phyloP scores from a whole-genome alignment of 1,284 basidiomycete species.

The Naganishia sp. region DNA sequence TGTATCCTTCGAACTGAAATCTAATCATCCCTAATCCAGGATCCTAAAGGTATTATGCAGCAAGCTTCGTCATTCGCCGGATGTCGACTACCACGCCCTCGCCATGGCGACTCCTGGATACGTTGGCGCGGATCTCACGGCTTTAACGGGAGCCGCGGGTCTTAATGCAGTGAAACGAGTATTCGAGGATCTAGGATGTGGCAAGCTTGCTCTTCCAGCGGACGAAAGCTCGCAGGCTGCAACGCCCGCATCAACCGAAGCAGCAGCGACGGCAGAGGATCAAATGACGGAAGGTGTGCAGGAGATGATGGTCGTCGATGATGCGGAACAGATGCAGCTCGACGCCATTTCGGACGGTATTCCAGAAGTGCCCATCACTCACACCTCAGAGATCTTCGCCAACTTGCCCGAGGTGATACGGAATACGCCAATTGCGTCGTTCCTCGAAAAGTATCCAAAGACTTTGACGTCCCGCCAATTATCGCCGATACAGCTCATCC shows the following conservation, averaged over 20 bases:
- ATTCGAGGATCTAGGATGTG: conserved; percentile 78
- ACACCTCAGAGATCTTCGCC: conserved; percentile 19
- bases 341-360: not conserved
- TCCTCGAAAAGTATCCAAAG: conserved; percentile 79
- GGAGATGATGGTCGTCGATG: conserved; percentile 34
- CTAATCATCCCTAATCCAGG: conserved; percentile 53
- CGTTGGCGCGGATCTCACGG: conserved; percentile 90
- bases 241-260: not conserved
- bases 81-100: conserved; percentile 77
- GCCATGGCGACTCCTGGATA: conserved; percentile 96
- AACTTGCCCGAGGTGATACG: conserved; percentile 54
- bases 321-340: conserved; percentile 15
- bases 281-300: conserved; percentile 31
- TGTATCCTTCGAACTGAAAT: not conserved
- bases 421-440: conserved; percentile 76
- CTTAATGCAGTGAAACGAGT: conserved; percentile 96
- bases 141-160: conserved; percentile 88
- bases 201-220: conserved; percentile 59
- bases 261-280: conserved; percentile 6
- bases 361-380: conserved; percentile 1
- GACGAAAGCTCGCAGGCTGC: not conserved
- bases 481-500: conserved; percentile 73
- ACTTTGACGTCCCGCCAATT: conserved; percentile 78
- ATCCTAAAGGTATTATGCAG: conserved; percentile 77
- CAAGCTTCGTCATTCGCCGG: conserved; percentile 72